A percentile compares a stretch with the other conserved stretches of the same genome.
Conservation (phyloP, 129 eudicot species). For the Tagetes patula region DNA sequence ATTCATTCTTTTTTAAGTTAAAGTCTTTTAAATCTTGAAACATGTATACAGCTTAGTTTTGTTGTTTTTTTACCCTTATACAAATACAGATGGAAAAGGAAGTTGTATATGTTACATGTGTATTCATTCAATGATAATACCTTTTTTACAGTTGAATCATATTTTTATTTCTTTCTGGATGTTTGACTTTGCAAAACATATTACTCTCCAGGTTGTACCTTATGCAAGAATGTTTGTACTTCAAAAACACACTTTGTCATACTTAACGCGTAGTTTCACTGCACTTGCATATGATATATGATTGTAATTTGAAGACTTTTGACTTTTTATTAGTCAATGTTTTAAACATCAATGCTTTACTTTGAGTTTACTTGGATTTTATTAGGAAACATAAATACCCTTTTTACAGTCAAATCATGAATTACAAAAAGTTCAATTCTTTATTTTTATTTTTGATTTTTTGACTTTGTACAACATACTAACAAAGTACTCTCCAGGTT, state of each 20-base stretch:
- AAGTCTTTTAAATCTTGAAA: constrained; percentile 18
- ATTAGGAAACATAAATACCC: constrained; percentile 2
- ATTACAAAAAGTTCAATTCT: no score
- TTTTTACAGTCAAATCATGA: no score
- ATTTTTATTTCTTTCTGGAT: background rate
- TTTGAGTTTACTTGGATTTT: constrained; percentile 32
- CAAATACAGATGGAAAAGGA: constrained; percentile 16
- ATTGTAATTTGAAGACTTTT: background rate
- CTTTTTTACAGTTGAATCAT: constrained; percentile 34
- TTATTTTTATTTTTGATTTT: no score
- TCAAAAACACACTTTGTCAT: constrained; percentile 19
- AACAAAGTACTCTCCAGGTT: no score
- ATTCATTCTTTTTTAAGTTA: constrained; percentile 36
- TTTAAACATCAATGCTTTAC: constrained; percentile 5
- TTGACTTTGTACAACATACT: no score
- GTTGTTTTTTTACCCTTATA: constrained; percentile 4
- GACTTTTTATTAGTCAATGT: constrained; percentile 30
- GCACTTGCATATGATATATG: constrained; percentile 7
- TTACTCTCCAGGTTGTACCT: constrained; percentile 14
- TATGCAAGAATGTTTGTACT: constrained; percentile 2
- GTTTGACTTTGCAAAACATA: constrained; percentile 19
- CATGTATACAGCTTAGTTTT: constrained; percentile 29
- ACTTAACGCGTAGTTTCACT: constrained; percentile 13
- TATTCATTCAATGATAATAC: constrained; percentile 26
- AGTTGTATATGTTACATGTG: constrained; percentile 30